Conservation (phyloP, 805 yeast genomes). For the Novakomyces olei region DNA sequence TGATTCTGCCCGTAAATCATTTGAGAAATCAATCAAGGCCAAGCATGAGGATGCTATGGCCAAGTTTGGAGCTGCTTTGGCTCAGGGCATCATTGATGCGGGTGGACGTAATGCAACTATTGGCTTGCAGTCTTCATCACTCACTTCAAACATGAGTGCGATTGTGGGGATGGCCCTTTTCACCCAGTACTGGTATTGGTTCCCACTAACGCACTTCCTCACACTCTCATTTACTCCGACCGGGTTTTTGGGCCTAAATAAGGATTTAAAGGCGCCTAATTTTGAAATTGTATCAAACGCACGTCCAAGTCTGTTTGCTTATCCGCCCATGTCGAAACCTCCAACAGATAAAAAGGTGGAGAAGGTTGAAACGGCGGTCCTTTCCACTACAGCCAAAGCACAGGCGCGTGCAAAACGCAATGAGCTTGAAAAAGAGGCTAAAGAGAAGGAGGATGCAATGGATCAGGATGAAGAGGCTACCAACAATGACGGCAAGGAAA, state of each 20-base stretch:
- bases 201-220: conserved; percentile 83
- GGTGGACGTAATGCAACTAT: conserved; percentile 97
- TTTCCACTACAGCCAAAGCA: conserved; percentile 86
- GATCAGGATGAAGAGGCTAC: conserved; percentile 19
- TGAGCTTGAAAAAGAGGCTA: conserved; percentile 31
- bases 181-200: conserved; percentile 96
- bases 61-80: conserved; percentile 88
- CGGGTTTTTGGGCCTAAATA: conserved; percentile 63
- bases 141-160: conserved; percentile 72
- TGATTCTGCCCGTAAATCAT: conserved; percentile 46
- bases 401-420: conserved; percentile 68
- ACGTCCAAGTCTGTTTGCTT: conserved; percentile 56
- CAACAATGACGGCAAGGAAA: conserved; percentile 9
- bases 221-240: conserved; percentile 86
- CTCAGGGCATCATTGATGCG: conserved; percentile 95
- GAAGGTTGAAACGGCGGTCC: conserved; percentile 75
- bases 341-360: conserved; percentile 64
- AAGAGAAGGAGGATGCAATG: conserved; percentile 16
- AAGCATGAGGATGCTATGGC: conserved; percentile 95
- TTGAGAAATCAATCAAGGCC: conserved; percentile 53
- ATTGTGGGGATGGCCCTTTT: conserved; percentile 81
- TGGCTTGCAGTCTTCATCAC: conserved; percentile 76
- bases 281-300: conserved; percentile 63
- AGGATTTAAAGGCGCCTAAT: conserved; percentile 69
- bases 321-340: conserved; percentile 74